Base-by-base conservation (phyloP, 2,329 filamentous ascomycete species). In the Botryotinia convoluta region DNA sequence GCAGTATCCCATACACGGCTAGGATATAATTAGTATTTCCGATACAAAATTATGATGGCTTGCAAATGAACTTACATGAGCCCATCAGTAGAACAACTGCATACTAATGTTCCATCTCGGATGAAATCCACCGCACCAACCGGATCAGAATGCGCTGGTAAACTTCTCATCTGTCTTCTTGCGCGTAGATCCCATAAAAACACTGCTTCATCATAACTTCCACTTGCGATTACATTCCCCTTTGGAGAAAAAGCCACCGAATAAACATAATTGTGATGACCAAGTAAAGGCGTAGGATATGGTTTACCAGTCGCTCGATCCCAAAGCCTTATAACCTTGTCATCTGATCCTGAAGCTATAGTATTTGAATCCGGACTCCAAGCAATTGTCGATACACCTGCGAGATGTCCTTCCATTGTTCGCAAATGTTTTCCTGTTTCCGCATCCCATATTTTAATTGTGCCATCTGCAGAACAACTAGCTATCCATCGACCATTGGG, bases 191-290 rank as follows among this genome's bases (percentile, higher is more conserved):
- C 96, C 96, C 96, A 99, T 8, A 99, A 84, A 77, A 97, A 98
- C 0, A 99, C 94, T 7, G 96, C 96, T 84, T 99, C 96, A 78
- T 99, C 96, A 83, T 98, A 98, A 76, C 93, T 97, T 20, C 96
- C 96, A 77, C 93, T 97, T 26, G 95, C 96, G 48, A 99, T 88
- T 81, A 98, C 97, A 80, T 99, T 99, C 37, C 96, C 96, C 82
- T 98, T 98, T 2, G 96, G 96, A n/a, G 93, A 95, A 82, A 98
- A 98, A 9, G 95, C 94, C 48, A 99, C 86, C 69, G 92, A 94
- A 83, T 97, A 97, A 45, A 99, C 91, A 82, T 98, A 98, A 83
- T 97, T 98, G 82, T 98, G 94, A 79, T 99, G 96, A 3, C 96
- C 95, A 37, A 92, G 86, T 77, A 98, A 85, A 8, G 89, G 88